Evolutionary conservation across 345 rosid genomes (phyloP).

Genomic region (Geranium brycei): DNA sequence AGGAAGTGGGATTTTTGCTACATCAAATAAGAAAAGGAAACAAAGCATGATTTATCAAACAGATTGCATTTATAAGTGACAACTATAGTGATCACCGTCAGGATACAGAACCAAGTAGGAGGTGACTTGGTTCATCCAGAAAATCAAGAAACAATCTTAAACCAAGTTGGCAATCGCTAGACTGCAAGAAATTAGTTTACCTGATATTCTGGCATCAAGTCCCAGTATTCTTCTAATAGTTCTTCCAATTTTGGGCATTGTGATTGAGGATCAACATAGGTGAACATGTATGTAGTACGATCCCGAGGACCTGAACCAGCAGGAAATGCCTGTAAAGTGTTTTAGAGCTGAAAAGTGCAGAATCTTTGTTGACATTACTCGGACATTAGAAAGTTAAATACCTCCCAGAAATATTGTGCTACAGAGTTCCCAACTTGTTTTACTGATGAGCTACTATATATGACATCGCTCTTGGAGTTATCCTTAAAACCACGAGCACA

Average conservation of each 20-base stretch:
- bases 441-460: constrained; percentile 64
- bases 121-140: neutral
- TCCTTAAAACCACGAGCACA: constrained; percentile 77
- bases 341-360: constrained; percentile 7
- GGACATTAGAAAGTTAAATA: constrained; percentile 13
- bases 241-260: constrained; percentile 69
- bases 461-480: constrained; percentile 71
- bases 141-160: too few species aligned
- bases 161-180: too few species aligned
- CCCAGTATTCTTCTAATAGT: constrained; percentile 78
- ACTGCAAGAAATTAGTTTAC: constrained; percentile 16
- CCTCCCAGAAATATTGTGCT: constrained; percentile 95
- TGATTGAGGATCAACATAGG: constrained; percentile 75
- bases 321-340: constrained; percentile 68
- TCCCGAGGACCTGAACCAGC: constrained; percentile 83
- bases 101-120: neutral
- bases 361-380: neutral
- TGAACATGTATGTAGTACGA: constrained; percentile 96
- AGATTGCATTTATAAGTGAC: too few species aligned
- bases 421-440: constrained; percentile 51
- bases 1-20: too few species aligned
- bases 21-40: too few species aligned
- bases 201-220: constrained; percentile 84
- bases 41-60: too few species aligned
- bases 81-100: too few species aligned